Base-by-base conservation (phyloP, 1,139 yeast species). In the Taphrina betulina region DNA sequence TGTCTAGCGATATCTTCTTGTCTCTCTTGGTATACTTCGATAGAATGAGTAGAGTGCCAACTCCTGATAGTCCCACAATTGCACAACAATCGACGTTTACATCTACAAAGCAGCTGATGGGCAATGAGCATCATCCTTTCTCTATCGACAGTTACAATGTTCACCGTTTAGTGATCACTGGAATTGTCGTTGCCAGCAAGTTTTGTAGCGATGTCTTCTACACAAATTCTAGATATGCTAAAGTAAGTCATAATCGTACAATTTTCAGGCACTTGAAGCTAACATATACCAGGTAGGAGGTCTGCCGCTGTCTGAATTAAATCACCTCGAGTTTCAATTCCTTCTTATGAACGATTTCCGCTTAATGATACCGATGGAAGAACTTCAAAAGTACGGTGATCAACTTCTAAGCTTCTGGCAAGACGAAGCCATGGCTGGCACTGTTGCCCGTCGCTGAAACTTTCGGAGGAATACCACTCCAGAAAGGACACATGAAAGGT, bases 101-200 rank as follows among this genome's bases (percentile, higher is more conserved):
- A 5, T 35, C 51, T 19, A 26, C 51, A 53, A 63, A 53, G 57
- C 63, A 60, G 35, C 43, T 54, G 33, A 58, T 54, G 44, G 63
- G 55, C 44, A 60, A 50, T 26, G 59, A 45, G 23, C 63, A 62
- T 38, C 63, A 60, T 26, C 53, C 48, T 66, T 90, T 92, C 70
- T 95, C 90, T 5, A 88, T 92, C 92, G 97, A 92, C 71, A 85
- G 95, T 60, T 92, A 85, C 71, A 92, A 92, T 69, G 89, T 92
- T 62, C 99, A 92, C 71, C 77, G 99, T 61, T 77, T 92, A 60
- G 87, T 92, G 55, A 92, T 92, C 44, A 86, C 95, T n/a, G 98
- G 97, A 7, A 85, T 94, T 57, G 92, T 98, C 0, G 97, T 92
- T 20, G 88, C 95, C 22, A 85, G 95, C 41, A 92, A 92, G 72